A percentile compares a stretch with the other conserved stretches of the same genome.
Conservation (phyloP, 129 eudicot species). For the Escallonia rubra region DNA sequence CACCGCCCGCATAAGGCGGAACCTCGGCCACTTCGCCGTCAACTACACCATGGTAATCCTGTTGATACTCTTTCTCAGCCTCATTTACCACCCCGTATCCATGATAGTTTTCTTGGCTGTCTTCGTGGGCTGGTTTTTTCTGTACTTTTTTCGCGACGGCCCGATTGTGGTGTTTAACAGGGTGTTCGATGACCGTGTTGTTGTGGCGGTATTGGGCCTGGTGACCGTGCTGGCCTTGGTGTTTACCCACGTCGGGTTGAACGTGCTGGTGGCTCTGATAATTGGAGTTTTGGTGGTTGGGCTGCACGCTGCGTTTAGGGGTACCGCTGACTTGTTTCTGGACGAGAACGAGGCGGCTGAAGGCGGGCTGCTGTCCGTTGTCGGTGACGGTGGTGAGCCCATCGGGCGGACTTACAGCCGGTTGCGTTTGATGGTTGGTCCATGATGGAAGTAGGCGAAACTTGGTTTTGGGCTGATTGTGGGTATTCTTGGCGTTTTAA, state of each 20-base stretch:
- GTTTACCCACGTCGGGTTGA: slow-evolving; percentile 62
- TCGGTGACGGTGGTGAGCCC: slow-evolving; percentile 39
- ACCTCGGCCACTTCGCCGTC: slow-evolving; percentile 53
- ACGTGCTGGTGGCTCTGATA: slow-evolving; percentile 53
- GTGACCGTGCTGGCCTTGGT: slow-evolving; percentile 57
- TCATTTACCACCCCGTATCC: slow-evolving; percentile 68
- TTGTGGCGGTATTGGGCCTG: slow-evolving; percentile 45
- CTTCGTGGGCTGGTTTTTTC: slow-evolving; percentile 52
- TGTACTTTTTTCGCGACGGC: slow-evolving; percentile 45
- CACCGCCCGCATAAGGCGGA: slow-evolving; percentile 46
- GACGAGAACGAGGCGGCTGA: slow-evolving; percentile 60
- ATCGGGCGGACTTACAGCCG: neutral
- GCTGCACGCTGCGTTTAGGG: slow-evolving; percentile 53
- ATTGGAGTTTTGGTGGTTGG: slow-evolving; percentile 45
- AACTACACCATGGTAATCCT: slow-evolving; percentile 59
- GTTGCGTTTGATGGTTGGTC: neutral
- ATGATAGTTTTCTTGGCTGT: slow-evolving; percentile 68
- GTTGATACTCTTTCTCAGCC: slow-evolving; percentile 54
- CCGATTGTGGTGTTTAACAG: slow-evolving; percentile 40
- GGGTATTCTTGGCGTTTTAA: too few species aligned
- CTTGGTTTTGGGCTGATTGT: too few species aligned
- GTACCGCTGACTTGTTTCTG: slow-evolving; percentile 60
- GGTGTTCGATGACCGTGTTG: slow-evolving; percentile 51
- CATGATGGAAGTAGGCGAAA: too few species aligned
- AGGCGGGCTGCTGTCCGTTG: slow-evolving; percentile 72